Conservation (phyloP, 495 filamentous ascomycete species). For the Tuber borchii region DNA sequence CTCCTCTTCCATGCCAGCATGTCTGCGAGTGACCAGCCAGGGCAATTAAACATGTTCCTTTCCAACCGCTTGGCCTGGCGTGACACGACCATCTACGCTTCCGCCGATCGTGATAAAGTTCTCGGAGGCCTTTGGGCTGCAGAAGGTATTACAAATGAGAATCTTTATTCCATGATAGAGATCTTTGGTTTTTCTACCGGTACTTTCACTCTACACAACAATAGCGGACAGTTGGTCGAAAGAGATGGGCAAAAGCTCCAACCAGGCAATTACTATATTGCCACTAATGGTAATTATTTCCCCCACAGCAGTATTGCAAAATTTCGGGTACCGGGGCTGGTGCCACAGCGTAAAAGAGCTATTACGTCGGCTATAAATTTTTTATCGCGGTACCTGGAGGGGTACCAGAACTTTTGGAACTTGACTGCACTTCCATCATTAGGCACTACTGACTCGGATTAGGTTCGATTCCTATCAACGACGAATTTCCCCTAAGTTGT, state of each 20-base stretch:
- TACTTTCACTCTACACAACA: constrained; percentile 7
- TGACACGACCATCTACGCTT: constrained; percentile 42
- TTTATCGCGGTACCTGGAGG: too few species aligned
- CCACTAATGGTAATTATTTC: constrained; percentile 6
- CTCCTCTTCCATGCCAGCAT: too few species aligned
- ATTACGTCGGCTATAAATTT: too few species aligned
- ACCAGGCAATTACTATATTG: constrained; percentile 42
- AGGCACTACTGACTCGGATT: too few species aligned
- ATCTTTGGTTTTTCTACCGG: constrained; percentile 30
- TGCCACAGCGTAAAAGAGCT: too few species aligned
- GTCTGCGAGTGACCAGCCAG: too few species aligned
- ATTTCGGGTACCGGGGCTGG: too few species aligned
- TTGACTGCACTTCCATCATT: too few species aligned
- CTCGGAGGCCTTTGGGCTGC: constrained; percentile 42
- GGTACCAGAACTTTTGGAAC: too few species aligned
- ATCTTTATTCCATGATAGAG: constrained; percentile 43
- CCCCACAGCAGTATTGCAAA: too few species aligned
- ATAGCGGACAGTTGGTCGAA: constrained; percentile 3
- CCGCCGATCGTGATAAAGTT: constrained; percentile 32
- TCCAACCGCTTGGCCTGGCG: constrained; percentile 36
- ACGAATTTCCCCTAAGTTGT: constrained; percentile 39
- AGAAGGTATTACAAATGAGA: constrained; percentile 42
- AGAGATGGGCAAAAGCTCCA: constrained; percentile 38
- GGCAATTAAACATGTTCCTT: too few species aligned
- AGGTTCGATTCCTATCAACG: constrained; percentile 35